phyloP scores from a whole-genome alignment of 2,329 filamentous ascomycete genomes.

The Phyllosticta paracitricarpa region DNA sequence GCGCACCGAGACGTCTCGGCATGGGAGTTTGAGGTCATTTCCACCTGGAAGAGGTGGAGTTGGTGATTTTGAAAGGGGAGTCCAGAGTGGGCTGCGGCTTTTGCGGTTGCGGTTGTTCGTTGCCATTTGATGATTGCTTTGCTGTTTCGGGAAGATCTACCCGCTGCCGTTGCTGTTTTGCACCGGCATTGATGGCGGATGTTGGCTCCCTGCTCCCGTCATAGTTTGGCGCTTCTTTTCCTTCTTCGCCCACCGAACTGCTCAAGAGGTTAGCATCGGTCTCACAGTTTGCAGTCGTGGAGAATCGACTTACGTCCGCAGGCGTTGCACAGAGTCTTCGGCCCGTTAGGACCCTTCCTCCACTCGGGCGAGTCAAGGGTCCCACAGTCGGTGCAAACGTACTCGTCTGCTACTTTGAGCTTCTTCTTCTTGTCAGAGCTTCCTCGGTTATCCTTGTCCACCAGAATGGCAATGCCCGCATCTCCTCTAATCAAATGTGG shows the following conservation, averaged over 20 bases:
- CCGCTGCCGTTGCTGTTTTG: constrained; percentile 10
- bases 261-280: constrained; percentile 8
- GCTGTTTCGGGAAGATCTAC: background rate
- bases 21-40: background rate
- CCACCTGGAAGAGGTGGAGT: background rate
- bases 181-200: constrained; percentile 6
- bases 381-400: constrained; percentile 92
- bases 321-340: constrained; percentile 92
- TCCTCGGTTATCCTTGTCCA: constrained; percentile 61
- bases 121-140: background rate
- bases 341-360: constrained; percentile 85
- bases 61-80: background rate
- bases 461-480: constrained; percentile 72
- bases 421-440: constrained; percentile 78
- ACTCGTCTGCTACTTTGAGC: constrained; percentile 71
- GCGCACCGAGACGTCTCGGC: background rate
- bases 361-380: constrained; percentile 92
- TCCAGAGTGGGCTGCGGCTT: too few relatives aligned
- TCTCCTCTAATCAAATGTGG: constrained; percentile 77
- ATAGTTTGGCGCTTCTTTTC: constrained; percentile 57
- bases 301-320: constrained; percentile 58
- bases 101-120: background rate
- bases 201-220: background rate
- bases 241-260: constrained; percentile 55
- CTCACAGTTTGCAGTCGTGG: background rate